Percentiles rank a stretch among this genome's conserved stretches.
These are phyloP conservation scores for Nannochloropsis oceanica DNA, from an alignment of 108 stramenopile species.

Conservation along the genomic window DNA sequence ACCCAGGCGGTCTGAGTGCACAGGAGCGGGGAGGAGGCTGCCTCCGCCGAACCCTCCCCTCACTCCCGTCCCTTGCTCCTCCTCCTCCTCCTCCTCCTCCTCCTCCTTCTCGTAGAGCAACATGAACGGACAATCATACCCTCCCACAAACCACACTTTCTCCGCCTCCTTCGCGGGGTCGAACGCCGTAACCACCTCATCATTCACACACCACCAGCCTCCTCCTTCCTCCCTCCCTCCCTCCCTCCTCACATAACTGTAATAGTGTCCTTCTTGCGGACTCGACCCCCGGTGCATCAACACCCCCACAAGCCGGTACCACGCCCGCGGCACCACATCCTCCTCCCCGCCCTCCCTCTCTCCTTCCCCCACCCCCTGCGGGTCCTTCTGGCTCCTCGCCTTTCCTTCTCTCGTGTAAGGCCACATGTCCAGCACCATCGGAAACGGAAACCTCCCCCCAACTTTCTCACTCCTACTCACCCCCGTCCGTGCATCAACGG, in stretches of 20 bases:
- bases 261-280: not conserved
- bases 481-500: not conserved
- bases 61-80: not conserved
- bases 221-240: not conserved
- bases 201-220: not conserved
- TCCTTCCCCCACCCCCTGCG: not conserved
- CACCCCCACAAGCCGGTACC: not conserved
- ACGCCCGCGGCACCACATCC: not conserved
- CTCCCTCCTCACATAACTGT: not conserved
- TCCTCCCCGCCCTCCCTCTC: not conserved
- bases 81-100: not conserved
- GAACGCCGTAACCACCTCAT: not conserved
- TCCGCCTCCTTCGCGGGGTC: not conserved
- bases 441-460: not conserved
- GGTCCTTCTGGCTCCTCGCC: not conserved
- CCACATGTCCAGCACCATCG: not conserved
- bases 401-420: not conserved
- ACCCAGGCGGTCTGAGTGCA: not conserved
- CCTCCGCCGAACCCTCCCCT: not conserved
- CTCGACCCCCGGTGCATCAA: not conserved
- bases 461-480: not conserved
- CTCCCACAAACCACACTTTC: not conserved
- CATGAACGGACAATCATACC: not conserved
- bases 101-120: not conserved
- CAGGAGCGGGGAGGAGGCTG: no score